These are phyloP conservation scores for Penicillium sp. DNA, from an alignment of 2,329 filamentous ascomycete genomes.

Conservation along the genomic window DNA sequence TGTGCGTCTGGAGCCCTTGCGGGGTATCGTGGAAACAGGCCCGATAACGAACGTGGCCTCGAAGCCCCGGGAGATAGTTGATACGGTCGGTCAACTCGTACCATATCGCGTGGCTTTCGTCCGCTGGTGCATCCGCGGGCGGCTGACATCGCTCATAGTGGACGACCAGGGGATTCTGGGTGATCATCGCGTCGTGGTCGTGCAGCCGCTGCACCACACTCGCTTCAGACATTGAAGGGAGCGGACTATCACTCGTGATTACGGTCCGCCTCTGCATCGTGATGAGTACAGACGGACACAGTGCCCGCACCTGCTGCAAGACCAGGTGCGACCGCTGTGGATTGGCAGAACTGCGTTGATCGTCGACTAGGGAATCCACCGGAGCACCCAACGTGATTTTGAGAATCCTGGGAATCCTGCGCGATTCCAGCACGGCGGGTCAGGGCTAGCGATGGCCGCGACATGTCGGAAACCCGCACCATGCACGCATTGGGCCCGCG, in stretches of 20 bases:
- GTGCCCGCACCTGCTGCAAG: neutral
- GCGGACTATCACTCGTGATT: slow-evolving; percentile 1
- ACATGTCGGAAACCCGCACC: neutral
- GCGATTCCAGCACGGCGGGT: neutral
- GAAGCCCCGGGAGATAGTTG: slow-evolving; percentile 66
- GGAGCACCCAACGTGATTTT: neutral
- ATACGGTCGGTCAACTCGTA: slow-evolving; percentile 76
- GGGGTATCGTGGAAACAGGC: slow-evolving; percentile 74
- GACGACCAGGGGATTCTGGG: slow-evolving; percentile 76
- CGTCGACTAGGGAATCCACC: neutral
- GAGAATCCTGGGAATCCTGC: neutral
- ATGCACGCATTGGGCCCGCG: neutral
- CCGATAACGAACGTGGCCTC: slow-evolving; percentile 70
- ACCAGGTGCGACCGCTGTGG: neutral
- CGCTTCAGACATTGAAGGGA: slow-evolving; percentile 57
- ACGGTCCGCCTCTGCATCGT: slow-evolving; percentile 8
- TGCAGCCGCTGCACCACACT: slow-evolving; percentile 70
- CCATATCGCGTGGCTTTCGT: slow-evolving; percentile 71
- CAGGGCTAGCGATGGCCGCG: neutral
- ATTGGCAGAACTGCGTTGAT: neutral
- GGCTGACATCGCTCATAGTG: slow-evolving; percentile 67
- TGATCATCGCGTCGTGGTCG: slow-evolving; percentile 76
- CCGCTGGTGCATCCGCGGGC: slow-evolving; percentile 62
- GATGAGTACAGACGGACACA: neutral
- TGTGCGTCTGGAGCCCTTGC: slow-evolving; percentile 73